phyloP scores from a whole-genome alignment of 352 stramenopile genomes.

The Globisporangium abappressorium region DNA sequence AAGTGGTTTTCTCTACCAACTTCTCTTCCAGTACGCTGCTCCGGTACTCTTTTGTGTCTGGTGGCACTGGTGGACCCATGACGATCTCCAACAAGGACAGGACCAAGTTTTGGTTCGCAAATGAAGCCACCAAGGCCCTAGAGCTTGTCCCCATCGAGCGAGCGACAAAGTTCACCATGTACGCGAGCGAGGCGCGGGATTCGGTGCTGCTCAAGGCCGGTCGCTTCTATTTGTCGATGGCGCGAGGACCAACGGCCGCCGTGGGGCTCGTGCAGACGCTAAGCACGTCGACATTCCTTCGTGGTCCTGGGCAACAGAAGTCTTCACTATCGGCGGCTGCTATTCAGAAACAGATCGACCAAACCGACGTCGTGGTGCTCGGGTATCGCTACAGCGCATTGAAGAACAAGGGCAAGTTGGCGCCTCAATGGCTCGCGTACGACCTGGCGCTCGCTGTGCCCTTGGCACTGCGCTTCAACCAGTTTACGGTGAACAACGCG shows the following conservation, averaged over 20 bases:
- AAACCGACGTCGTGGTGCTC: background rate
- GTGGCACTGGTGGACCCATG: background rate
- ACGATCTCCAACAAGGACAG: slow-evolving; percentile 7
- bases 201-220: background rate
- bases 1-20: background rate
- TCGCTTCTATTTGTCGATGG: background rate
- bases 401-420: background rate
- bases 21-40: background rate
- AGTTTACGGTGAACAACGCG: background rate
- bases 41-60: background rate
- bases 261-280: background rate
- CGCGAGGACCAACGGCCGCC: background rate
- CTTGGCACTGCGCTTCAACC: background rate
- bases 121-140: background rate
- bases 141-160: slow-evolving; percentile 1
- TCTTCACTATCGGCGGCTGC: background rate
- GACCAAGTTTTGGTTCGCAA: background rate
- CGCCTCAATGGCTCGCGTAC: background rate
- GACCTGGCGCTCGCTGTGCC: background rate
- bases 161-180: slow-evolving; percentile 1
- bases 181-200: background rate
- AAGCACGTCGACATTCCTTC: background rate
- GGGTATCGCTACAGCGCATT: slow-evolving; percentile 1
- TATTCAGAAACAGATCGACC: background rate
- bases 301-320: background rate